Evolutionary conservation across 495 filamentous ascomycete species (phyloP).

Genomic region (Annulohypoxylon stygium): DNA sequence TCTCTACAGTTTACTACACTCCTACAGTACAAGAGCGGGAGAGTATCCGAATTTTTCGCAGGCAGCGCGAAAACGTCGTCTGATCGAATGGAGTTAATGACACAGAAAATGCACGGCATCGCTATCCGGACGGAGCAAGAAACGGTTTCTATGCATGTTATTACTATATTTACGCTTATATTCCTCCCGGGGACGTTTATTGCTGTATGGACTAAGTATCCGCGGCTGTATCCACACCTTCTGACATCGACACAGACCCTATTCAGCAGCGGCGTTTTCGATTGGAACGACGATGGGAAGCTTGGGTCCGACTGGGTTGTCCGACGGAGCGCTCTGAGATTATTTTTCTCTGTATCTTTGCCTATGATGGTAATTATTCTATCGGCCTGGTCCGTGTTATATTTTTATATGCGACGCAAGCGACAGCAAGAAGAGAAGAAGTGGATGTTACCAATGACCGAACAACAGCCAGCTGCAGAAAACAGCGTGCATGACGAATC

Average conservation of each 20-base stretch:
- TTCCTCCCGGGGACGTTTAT: slow-evolving; percentile 62
- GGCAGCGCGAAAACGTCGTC: slow-evolving; percentile 49
- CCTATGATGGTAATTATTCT: slow-evolving; percentile 46
- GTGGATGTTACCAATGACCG: slow-evolving; percentile 12
- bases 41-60: slow-evolving; percentile 51
- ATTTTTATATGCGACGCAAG: slow-evolving; percentile 35
- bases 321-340: slow-evolving; percentile 27
- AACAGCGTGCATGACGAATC: not conserved
- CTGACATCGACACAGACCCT: slow-evolving; percentile 47
- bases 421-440: slow-evolving; percentile 8
- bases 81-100: slow-evolving; percentile 52
- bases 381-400: slow-evolving; percentile 35
- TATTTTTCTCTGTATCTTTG: slow-evolving; percentile 45
- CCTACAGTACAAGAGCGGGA: slow-evolving; percentile 49
- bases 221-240: slow-evolving; percentile 15
- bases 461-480: not conserved
- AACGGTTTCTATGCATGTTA: slow-evolving; percentile 57
- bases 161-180: slow-evolving; percentile 59
- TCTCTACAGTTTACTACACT: slow-evolving; percentile 48
- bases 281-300: slow-evolving; percentile 41
- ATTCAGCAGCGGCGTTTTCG: slow-evolving; percentile 53
- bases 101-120: slow-evolving; percentile 48
- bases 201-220: slow-evolving; percentile 47
- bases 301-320: slow-evolving; percentile 41
- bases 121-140: slow-evolving; percentile 51